A percentile compares a stretch with the other conserved stretches of the same genome.
phyloP scores from a whole-genome alignment of 2,329 filamentous ascomycete genomes.

The Lasiodiplodia hormozganensis region DNA sequence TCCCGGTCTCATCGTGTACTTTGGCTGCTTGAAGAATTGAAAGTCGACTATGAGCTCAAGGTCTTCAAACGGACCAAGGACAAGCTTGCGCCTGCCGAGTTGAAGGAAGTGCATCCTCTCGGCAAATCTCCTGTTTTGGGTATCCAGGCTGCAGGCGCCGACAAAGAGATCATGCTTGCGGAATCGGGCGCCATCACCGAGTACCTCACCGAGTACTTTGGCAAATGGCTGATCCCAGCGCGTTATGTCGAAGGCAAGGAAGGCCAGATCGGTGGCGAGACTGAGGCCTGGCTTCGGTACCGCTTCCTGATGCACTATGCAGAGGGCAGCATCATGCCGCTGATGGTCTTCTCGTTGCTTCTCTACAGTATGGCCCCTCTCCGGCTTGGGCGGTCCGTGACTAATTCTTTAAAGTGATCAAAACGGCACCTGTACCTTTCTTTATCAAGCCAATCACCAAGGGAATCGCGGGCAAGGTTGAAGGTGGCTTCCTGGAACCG shows the following conservation, averaged over 20 bases:
- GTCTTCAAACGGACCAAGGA: conserved; percentile 73
- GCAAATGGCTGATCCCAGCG: conserved; percentile 58
- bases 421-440: conserved; percentile 66
- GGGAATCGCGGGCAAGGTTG: conserved; percentile 59
- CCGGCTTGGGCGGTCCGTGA: background rate
- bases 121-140: conserved; percentile 85
- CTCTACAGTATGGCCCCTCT: conserved; percentile 57
- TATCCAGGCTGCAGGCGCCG: conserved; percentile 59
- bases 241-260: conserved; percentile 62
- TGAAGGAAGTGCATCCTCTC: conserved; percentile 80
- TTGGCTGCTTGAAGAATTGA: conserved; percentile 85
- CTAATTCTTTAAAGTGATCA: conserved; percentile 45
- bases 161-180: conserved; percentile 69
- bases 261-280: conserved; percentile 63
- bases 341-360: conserved; percentile 70
- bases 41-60: conserved; percentile 79
- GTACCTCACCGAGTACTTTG: conserved; percentile 77
- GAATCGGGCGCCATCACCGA: conserved; percentile 84
- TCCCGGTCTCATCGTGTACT: conserved; percentile 84
- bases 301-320: conserved; percentile 81
- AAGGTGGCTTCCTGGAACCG: conserved; percentile 52
- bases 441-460: conserved; percentile 71
- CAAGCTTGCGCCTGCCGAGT: conserved; percentile 74
- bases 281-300: conserved; percentile 66
- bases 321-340: conserved; percentile 82